These are phyloP conservation scores for Moesziomyces antarcticus DNA, from an alignment of 1,284 basidiomycete genomes.

Conservation along the genomic window DNA sequence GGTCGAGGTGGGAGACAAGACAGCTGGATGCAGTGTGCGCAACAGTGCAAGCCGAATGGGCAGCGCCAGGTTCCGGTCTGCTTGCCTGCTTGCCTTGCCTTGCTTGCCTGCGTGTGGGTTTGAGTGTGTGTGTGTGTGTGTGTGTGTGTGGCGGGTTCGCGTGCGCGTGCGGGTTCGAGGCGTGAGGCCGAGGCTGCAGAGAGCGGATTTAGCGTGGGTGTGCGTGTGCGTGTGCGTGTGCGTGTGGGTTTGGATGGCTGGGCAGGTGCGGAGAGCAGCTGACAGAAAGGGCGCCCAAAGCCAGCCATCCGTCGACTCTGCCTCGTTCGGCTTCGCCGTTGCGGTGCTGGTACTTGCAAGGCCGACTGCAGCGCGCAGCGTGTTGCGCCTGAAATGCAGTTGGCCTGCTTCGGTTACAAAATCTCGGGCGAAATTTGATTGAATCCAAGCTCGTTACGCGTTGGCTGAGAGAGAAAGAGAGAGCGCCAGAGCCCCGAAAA, in stretches of 20 bases:
- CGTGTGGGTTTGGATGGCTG: not conserved
- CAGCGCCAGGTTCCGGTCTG: not conserved
- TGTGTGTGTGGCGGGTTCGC: slow-evolving; percentile 8
- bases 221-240: not conserved
- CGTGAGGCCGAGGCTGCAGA: not conserved
- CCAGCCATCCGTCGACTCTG: no score
- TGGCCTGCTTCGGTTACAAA: no score
- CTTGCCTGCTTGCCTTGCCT: not conserved
- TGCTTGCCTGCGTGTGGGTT: not conserved
- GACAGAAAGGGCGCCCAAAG: not conserved
- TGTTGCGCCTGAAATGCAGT: no score
- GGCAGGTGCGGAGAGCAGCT: no score
- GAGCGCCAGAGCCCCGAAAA: not conserved
- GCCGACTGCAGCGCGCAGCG: no score
- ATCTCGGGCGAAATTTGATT: no score
- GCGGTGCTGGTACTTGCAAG: no score
- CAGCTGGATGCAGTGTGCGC: not conserved
- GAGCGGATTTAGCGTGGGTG: not conserved
- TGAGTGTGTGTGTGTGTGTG: slow-evolving; percentile 8
- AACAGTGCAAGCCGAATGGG: not conserved
- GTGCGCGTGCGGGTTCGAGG: slow-evolving; percentile 1
- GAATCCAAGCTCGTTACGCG: no score
- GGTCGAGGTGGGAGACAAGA: not conserved
- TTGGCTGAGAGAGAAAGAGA: not conserved
- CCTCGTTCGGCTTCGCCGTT: no score